phyloP scores from a whole-genome alignment of 768 basidiomycete genomes.

The Amanita brunnescens region DNA sequence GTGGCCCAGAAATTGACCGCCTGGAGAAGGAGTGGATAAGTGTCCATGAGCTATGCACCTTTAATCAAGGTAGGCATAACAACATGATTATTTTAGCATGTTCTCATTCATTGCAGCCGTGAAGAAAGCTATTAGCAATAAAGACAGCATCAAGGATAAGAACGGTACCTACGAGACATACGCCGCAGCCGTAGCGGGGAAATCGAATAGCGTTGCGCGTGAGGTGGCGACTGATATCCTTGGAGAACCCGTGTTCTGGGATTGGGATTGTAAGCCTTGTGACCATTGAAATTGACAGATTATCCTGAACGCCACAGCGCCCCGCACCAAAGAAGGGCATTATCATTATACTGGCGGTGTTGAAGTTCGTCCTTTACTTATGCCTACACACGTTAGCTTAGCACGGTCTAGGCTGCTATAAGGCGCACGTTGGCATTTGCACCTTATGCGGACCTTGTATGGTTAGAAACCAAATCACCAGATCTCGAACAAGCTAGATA shows the following conservation, averaged over 20 bases:
- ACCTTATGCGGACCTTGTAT: slow-evolving; percentile 82
- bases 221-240: slow-evolving; percentile 67
- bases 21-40: slow-evolving; percentile 73
- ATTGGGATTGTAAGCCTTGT: slow-evolving; percentile 69
- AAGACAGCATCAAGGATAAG: slow-evolving; percentile 43
- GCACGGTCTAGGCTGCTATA: slow-evolving; percentile 52
- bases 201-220: slow-evolving; percentile 67
- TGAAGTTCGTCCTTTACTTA: slow-evolving; percentile 31
- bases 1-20: slow-evolving; percentile 60
- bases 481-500: slow-evolving; percentile 69
- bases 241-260: slow-evolving; percentile 70
- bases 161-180: slow-evolving; percentile 50
- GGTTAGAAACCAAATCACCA: slow-evolving; percentile 91
- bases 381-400: neutral
- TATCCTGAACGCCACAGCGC: slow-evolving; percentile 37
- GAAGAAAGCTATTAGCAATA: slow-evolving; percentile 40
- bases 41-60: slow-evolving; percentile 64
- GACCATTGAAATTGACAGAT: neutral
- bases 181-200: slow-evolving; percentile 45
- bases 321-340: slow-evolving; percentile 86
- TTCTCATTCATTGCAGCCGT: slow-evolving; percentile 36
- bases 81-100: neutral
- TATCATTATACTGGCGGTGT: slow-evolving; percentile 81
- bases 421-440: slow-evolving; percentile 74
- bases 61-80: slow-evolving; percentile 62